Conservation (phyloP, 177 flowering plant species). For the Vitis hybrid region DNA sequence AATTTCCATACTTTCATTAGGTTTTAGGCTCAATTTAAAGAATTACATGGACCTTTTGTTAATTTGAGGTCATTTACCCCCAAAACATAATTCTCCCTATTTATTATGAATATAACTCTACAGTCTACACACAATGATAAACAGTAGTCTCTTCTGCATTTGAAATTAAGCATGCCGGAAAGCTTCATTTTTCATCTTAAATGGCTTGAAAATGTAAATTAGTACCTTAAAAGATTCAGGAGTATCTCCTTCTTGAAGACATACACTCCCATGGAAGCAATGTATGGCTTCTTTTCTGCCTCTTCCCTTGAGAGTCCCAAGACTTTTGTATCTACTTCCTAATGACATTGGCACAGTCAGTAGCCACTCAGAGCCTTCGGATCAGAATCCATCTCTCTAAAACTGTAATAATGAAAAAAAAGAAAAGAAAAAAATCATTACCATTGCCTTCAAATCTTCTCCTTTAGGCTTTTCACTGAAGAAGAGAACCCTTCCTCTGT, state of each 20-base stretch:
- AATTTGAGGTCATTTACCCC: too few species aligned
- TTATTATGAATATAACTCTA: too few species aligned
- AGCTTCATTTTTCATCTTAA: neutral
- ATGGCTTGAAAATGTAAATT: neutral
- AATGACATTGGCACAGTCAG: constrained; percentile 2
- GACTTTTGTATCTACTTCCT: constrained; percentile 92
- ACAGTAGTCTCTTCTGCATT: too few species aligned
- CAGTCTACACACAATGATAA: too few species aligned
- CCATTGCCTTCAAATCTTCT: constrained; percentile 84
- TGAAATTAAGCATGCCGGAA: neutral
- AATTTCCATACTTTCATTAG: too few species aligned
- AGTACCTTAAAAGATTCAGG: constrained; percentile 78
- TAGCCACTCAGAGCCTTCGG: too few species aligned
- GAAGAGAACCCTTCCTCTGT: constrained; percentile 72
- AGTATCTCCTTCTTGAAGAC: constrained; percentile 91
- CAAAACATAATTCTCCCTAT: too few species aligned
- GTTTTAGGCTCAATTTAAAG: too few species aligned
- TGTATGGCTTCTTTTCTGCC: constrained; percentile 85
- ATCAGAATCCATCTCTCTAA: too few species aligned
- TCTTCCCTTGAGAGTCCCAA: constrained; percentile 79
- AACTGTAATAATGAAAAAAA: too few species aligned
- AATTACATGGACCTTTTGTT: too few species aligned
- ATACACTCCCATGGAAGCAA: constrained; percentile 97
- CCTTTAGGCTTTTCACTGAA: constrained; percentile 96
- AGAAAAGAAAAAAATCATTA: constrained; percentile 11